These are phyloP conservation scores for Iris macrosiphon DNA, from an alignment of 106 monocot genomes.

Conservation along the genomic window DNA sequence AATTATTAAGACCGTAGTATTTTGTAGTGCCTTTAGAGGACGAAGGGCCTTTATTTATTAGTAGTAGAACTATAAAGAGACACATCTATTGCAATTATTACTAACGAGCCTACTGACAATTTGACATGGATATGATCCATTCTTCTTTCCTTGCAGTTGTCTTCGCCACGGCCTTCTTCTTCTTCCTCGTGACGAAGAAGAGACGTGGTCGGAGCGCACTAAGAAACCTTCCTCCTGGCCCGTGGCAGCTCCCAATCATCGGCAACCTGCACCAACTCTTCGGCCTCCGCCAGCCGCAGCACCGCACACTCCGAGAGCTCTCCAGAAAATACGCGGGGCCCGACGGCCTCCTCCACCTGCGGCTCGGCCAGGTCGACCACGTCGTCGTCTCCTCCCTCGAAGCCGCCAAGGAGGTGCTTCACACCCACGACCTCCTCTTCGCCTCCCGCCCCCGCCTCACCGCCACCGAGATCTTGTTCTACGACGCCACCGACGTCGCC, in stretches of 20 bases:
- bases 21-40: no score
- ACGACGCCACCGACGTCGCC: constrained; percentile 1
- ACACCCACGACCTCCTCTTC: constrained; percentile 19
- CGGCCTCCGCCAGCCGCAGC: background rate
- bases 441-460: background rate
- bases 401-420: constrained; percentile 6
- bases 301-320: background rate
- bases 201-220: background rate
- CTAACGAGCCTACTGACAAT: no score
- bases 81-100: no score
- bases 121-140: no score
- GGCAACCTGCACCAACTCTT: constrained; percentile 7
- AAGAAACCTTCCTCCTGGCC: constrained; percentile 4
- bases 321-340: background rate
- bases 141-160: background rate
- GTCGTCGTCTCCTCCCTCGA: constrained; percentile 1
- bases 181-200: background rate
- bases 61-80: no score
- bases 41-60: no score
- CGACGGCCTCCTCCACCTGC: constrained; percentile 6
- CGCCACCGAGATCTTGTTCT: background rate
- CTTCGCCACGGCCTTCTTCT: background rate
- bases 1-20: no score
- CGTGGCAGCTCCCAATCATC: constrained; percentile 10
- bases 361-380: constrained; percentile 12